Conservation (phyloP, 768 basidiomycete species). For the Asterophora lycoperdoides region DNA sequence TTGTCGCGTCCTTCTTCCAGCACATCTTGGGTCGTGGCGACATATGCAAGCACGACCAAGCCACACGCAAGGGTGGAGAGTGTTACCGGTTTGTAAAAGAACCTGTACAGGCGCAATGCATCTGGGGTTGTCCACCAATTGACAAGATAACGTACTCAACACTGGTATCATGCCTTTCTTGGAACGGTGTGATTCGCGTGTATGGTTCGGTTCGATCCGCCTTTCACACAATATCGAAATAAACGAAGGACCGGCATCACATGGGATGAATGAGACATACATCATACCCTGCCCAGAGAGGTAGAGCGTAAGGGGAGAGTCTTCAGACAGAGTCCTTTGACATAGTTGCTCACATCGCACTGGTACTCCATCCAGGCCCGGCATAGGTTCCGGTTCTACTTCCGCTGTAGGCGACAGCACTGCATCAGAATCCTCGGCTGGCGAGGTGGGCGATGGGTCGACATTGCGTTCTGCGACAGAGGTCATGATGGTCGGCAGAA, state of each 20-base stretch:
- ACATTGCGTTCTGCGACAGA: conserved; percentile 28
- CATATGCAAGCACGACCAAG: conserved; percentile 68
- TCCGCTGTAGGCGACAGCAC: conserved; percentile 44
- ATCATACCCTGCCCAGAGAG: conserved; percentile 66
- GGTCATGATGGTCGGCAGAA: conserved; percentile 25
- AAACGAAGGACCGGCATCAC: conserved; percentile 17
- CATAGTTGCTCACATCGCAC: conserved; percentile 70
- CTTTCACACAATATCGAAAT: conserved; percentile 35
- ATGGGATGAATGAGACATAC: conserved; percentile 43
- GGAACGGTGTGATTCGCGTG: conserved; percentile 78
- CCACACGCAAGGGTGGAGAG: conserved; percentile 67
- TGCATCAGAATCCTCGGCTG: conserved; percentile 63
- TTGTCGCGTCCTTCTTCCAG: conserved; percentile 81
- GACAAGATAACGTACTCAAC: conserved; percentile 56
- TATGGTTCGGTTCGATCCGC: conserved; percentile 82
- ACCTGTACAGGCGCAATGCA: conserved; percentile 40
- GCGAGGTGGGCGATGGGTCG: conserved; percentile 42
- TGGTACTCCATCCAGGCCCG: conserved; percentile 69
- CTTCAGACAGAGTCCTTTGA: background rate
- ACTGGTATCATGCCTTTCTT: conserved; percentile 77
- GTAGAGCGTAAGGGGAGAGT: conserved; percentile 15
- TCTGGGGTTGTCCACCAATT: conserved; percentile 10
- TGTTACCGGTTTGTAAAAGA: conserved; percentile 84
- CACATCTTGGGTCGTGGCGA: conserved; percentile 82
- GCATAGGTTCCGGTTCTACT: conserved; percentile 59